These are phyloP conservation scores for Hydrangea macrophylla DNA, from an alignment of 148 eudicot genomes.

Conservation along the genomic window DNA sequence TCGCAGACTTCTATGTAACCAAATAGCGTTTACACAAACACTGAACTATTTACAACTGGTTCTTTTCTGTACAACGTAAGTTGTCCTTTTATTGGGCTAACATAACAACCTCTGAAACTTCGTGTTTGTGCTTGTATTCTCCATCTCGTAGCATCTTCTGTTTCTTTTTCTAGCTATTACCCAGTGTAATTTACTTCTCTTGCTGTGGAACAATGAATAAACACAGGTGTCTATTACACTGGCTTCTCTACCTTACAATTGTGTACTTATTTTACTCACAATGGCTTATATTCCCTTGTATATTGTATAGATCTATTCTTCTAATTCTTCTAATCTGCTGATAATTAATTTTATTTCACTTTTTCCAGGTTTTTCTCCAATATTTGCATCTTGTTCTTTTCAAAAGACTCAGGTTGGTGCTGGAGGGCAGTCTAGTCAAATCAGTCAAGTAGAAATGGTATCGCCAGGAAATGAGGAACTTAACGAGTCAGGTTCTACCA, in stretches of 20 bases:
- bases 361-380: slow-evolving; percentile 27
- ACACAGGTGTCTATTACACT: background rate
- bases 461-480: slow-evolving; percentile 39
- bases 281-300: background rate
- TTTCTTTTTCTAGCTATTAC: no score
- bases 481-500: slow-evolving; percentile 43
- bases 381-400: slow-evolving; percentile 14
- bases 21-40: no score
- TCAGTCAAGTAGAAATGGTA: slow-evolving; percentile 41
- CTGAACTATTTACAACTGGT: no score
- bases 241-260: background rate
- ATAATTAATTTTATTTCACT: slow-evolving; percentile 13
- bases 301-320: background rate
- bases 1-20: no score
- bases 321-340: background rate
- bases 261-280: slow-evolving; percentile 1
- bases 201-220: background rate
- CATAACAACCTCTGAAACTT: no score
- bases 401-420: slow-evolving; percentile 27
- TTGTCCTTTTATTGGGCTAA: no score
- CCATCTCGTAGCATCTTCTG: no score
- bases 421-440: slow-evolving; percentile 32
- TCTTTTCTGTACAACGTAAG: no score
- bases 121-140: no score
- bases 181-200: background rate